Evolutionary conservation across 768 basidiomycete species (phyloP), one percentile per base, ranked within the genome.

Genomic region (Lyophyllum decastes): DNA sequence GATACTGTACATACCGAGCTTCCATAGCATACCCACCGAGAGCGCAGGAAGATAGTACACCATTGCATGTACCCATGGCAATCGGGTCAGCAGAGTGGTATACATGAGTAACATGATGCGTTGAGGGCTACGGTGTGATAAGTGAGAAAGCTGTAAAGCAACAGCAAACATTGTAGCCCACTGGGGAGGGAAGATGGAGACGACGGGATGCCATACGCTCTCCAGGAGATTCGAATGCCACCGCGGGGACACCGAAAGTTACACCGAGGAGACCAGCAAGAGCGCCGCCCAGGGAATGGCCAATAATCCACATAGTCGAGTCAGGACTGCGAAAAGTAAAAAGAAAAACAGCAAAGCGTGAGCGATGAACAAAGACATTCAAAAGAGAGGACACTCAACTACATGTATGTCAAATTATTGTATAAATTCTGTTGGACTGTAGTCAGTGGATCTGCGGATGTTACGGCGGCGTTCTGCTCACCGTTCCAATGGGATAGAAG

Each of bases 11-110:
- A 33, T 35, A 88, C 86, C 80, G 78, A 38, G 88, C 82, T 72
- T 94, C 93, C 80, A 95, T 80, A 2, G 93, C 95, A 67, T 91
- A 97, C n/a, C 95, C 95, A 21, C 82, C 92, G 10, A 93, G 72
- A 3, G 90, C 86, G 68, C 95, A 98, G 1, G 87, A 83, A 0
- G 90, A 94, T 0, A 91, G 66, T 1, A 90, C 76, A 14, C 92
- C 92, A 55, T 84, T 94, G 72, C 93, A 94, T 8, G 86, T 88
- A 34, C 91, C 91, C 87, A 93, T 93, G 19, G 95, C 85, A 50
- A 98, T 91, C 5, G 95, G 95, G 72, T 98, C 95, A 25, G 95
- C 95, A 21, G 89, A 96, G 67, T 97, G 92, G 72, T 91, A 97
- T 26, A 98, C 78, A 70, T 98, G 95, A 0, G 91, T 95, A 59